A percentile compares a stretch with the other conserved stretches of the same genome.
phyloP scores from a whole-genome alignment of 495 filamentous ascomycete genomes.

The Aspergillus bertholletiae region DNA sequence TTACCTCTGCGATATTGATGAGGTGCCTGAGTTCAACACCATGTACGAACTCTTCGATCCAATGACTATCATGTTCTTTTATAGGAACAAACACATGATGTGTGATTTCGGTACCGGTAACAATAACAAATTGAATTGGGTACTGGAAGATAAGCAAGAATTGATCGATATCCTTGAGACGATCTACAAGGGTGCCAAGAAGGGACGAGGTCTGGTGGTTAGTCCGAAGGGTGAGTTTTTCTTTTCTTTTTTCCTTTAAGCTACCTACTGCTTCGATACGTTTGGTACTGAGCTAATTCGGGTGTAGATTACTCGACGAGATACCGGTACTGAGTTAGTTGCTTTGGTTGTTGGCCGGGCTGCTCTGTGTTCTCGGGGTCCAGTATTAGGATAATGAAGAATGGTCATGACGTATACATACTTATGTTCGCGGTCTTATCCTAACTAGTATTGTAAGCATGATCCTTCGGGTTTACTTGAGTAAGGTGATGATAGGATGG shows the following conservation, averaged over 20 bases:
- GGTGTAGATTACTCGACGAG: conserved; percentile 76
- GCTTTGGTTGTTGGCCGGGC: not conserved
- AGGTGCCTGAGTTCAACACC: conserved; percentile 94
- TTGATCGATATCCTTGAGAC: conserved; percentile 98
- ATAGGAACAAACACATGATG: conserved; percentile 98
- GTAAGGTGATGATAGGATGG: too few relatives aligned
- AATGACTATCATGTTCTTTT: conserved; percentile 86
- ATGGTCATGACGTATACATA: too few relatives aligned
- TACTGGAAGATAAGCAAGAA: conserved; percentile 97
- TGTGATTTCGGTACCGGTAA: conserved; percentile 96
- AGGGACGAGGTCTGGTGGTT: conserved; percentile 91
- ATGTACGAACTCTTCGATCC: conserved; percentile 83
- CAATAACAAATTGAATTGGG: conserved; percentile 98
- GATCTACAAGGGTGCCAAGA: conserved; percentile 95
- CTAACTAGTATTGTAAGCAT: too few relatives aligned
- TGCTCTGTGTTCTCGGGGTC: too few relatives aligned
- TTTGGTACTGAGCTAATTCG: too few relatives aligned
- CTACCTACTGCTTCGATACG: too few relatives aligned
- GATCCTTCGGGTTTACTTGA: too few relatives aligned
- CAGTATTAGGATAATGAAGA: too few relatives aligned
- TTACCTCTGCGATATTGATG: conserved; percentile 94
- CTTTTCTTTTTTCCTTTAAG: too few relatives aligned
- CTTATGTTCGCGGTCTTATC: too few relatives aligned
- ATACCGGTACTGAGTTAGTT: conserved; percentile 65
- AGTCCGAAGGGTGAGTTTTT: conserved; percentile 77